Evolutionary conservation across 2,329 filamentous ascomycete genomes (phyloP), one percentile per base, ranked within the genome.

Genomic region (Drechslera avenae): DNA sequence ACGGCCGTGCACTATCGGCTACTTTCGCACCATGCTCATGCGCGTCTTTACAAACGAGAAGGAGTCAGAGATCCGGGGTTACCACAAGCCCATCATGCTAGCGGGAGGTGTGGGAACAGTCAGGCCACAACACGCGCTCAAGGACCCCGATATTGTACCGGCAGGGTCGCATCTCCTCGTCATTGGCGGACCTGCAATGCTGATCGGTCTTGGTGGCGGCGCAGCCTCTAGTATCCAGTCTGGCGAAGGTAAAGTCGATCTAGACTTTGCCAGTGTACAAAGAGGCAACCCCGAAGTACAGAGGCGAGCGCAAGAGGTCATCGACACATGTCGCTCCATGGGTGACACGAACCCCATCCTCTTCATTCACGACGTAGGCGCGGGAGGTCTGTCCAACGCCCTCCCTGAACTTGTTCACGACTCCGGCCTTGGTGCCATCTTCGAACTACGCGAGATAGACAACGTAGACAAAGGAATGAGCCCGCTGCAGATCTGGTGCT

Each of bases 31-130:
- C 1, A 82, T 99, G 31, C 84, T 95, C 23, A 89, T 87, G 35
- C 81, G 86, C 50, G 81, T 89, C 23, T 79, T 83, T 19, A 74
- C 82, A n/a, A 81, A 79, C 36, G 80, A 84, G 48, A 83, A 83
- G 33, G 79, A 82, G 53, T 81, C 81, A 16, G 91, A 96, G 61
- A 83, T 90, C 67, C 84, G 93, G 62, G 94, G 94, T 18, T 99
- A 96, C 72, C 94, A 97, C 76, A 99, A 99, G 78, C 94, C 94
- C 8, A 97, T 96, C 73, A 96, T 97, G 90, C 91, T 99, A 76
- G 94, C 94, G 56, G 94, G 94, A 69, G 94, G 94, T 69, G 85
- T 97, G 30, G 94, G 94, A 40, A 96, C 90, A 5, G 93, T 97
- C 23, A 81, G 94, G 50, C 93, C 94, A 12, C 87, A 93, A 64